A percentile compares a stretch with the other conserved stretches of the same genome.
Conservation (phyloP, 495 filamentous ascomycete species). For the Trichoderma asperelloides region DNA sequence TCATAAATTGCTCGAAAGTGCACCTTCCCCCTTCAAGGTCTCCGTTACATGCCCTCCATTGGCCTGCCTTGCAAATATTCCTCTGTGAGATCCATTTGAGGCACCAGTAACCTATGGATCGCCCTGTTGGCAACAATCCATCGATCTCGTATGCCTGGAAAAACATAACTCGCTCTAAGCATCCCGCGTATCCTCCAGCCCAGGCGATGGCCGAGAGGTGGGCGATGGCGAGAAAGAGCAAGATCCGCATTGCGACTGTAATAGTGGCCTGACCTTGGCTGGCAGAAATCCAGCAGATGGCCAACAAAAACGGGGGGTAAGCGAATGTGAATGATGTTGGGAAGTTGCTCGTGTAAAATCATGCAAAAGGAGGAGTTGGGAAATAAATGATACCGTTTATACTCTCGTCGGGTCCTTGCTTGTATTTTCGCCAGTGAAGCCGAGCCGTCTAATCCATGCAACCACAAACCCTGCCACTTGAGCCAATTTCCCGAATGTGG, state of each 20-base stretch:
- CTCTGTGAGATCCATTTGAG: not conserved
- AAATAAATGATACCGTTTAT: not conserved
- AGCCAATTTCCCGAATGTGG: no score
- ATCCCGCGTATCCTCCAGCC: not conserved
- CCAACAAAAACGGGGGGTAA: not conserved
- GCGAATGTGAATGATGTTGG: not conserved
- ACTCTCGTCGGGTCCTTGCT: no score
- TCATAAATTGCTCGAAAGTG: no score
- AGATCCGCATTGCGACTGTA: not conserved
- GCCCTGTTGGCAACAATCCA: not conserved
- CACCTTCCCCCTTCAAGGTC: no score
- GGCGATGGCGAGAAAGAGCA: not conserved
- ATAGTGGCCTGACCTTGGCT: not conserved
- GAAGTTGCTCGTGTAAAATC: not conserved
- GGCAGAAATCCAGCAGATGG: not conserved
- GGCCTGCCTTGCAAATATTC: not conserved
- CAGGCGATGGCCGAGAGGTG: not conserved
- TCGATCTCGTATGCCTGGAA: not conserved
- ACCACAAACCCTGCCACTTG: no score
- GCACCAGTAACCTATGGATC: not conserved
- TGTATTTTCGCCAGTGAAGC: no score
- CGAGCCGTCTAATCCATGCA: no score
- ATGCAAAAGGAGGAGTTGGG: not conserved
- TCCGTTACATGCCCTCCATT: no score
- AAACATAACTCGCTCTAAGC: not conserved